Conservation (phyloP, 129 eudicot species). For the Helichrysum umbraculigerum region DNA sequence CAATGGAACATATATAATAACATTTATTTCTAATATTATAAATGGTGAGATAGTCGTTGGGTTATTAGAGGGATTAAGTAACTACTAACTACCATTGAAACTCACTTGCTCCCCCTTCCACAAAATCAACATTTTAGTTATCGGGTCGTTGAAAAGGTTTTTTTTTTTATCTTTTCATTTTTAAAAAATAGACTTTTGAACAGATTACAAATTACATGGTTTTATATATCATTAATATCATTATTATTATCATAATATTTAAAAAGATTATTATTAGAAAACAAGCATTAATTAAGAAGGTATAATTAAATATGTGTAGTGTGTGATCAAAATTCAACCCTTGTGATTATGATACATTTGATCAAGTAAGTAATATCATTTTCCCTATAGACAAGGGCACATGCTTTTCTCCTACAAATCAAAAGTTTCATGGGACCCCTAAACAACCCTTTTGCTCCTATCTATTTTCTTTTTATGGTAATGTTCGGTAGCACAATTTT, state of each 20-base stretch:
- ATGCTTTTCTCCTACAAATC: conserved; percentile 48
- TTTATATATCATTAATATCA: too few relatives aligned
- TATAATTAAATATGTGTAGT: neutral
- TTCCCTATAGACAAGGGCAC: conserved; percentile 45
- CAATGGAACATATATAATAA: too few relatives aligned
- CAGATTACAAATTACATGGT: too few relatives aligned
- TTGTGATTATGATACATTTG: conserved; percentile 41
- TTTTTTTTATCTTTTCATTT: too few relatives aligned
- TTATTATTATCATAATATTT: neutral
- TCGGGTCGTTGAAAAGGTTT: too few relatives aligned
- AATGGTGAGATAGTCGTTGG: too few relatives aligned
- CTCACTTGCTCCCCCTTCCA: too few relatives aligned
- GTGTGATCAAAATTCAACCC: conserved; percentile 32
- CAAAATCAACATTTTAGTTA: too few relatives aligned
- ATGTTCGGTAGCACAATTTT: neutral
- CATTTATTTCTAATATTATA: too few relatives aligned
- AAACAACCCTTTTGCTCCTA: conserved; percentile 30
- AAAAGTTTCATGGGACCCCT: conserved; percentile 35
- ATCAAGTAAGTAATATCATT: conserved; percentile 24
- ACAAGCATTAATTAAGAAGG: conserved; percentile 28
- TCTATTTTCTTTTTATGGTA: conserved; percentile 13
- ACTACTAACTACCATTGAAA: too few relatives aligned
- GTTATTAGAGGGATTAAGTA: too few relatives aligned
- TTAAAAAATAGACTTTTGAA: neutral
- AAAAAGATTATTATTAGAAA: neutral